Percentiles rank a stretch among this genome's conserved stretches.
phyloP scores from a whole-genome alignment of 805 yeast genomes.

The Myxozyma sirexii region DNA sequence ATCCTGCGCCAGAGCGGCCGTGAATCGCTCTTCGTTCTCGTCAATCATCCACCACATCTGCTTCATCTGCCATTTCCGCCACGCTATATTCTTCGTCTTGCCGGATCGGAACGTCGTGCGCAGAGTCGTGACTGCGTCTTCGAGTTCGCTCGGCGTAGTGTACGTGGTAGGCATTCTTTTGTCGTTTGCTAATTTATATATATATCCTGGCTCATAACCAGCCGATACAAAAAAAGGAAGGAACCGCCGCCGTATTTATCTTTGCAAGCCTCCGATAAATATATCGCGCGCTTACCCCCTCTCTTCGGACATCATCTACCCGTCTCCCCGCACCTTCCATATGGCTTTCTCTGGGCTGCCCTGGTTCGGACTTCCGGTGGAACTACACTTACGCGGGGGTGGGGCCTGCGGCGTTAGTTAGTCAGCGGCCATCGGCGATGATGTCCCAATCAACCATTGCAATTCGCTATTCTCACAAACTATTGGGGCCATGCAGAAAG shows the following conservation, averaged over 20 bases:
- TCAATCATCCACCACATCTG: slow-evolving; percentile 13
- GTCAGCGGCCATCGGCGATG: not conserved
- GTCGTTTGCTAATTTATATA: no score
- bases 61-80: slow-evolving; percentile 11
- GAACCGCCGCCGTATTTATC: no score
- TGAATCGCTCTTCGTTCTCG: not conserved
- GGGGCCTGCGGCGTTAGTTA: not conserved
- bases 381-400: not conserved
- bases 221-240: no score
- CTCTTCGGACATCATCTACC: not conserved
- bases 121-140: not conserved
- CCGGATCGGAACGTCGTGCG: slow-evolving; percentile 1
- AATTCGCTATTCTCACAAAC: not conserved
- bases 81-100: slow-evolving; percentile 1
- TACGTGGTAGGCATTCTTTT: not conserved
- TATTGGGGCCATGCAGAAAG: no score
- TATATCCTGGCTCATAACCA: no score
- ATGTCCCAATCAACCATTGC: not conserved
- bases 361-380: not conserved
- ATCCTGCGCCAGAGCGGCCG: not conserved
- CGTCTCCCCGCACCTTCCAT: not conserved
- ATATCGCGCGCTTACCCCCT: no score
- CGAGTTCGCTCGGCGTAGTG: not conserved
- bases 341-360: not conserved
- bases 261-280: no score